These are phyloP conservation scores for Geranium rotundifolium DNA, from an alignment of 345 rosid genomes.

Conservation along the genomic window DNA sequence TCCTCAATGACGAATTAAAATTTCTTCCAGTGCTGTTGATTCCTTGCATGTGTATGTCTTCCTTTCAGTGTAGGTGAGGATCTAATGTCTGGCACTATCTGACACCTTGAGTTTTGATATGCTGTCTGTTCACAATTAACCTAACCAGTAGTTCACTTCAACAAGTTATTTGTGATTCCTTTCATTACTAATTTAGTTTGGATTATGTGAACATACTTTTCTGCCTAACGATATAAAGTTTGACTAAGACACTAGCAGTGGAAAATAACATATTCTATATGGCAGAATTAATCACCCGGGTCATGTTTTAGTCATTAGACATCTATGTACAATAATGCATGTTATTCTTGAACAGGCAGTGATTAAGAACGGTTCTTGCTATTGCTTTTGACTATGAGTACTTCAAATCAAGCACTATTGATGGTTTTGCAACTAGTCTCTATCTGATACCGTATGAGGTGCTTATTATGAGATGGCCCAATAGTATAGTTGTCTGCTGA, in stretches of 20 bases:
- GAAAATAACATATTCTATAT: not conserved
- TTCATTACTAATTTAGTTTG: no score
- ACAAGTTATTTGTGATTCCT: not conserved
- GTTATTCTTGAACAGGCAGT: not conserved
- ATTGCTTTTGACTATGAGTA: not conserved
- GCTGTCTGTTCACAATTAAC: no score
- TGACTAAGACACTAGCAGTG: not conserved
- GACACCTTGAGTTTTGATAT: no score
- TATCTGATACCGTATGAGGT: not conserved
- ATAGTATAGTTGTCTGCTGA: not conserved
- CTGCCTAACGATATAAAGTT: not conserved
- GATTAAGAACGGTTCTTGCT: not conserved
- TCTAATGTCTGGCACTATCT: no score
- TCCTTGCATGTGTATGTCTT: slow-evolving; percentile 1
- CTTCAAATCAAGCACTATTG: not conserved
- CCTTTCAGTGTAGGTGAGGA: not conserved
- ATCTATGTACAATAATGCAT: not conserved
- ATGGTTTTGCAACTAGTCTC: not conserved
- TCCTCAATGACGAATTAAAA: slow-evolving; percentile 2
- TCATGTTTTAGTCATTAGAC: not conserved
- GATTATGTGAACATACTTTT: not conserved
- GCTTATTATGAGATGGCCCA: not conserved
- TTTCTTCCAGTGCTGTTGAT: slow-evolving; percentile 1
- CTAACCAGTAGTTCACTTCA: not conserved
- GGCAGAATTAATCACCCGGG: not conserved